Evolutionary conservation across 2,329 filamentous ascomycete species (phyloP).

Genomic region (Sphaerostilbella broomeana): DNA sequence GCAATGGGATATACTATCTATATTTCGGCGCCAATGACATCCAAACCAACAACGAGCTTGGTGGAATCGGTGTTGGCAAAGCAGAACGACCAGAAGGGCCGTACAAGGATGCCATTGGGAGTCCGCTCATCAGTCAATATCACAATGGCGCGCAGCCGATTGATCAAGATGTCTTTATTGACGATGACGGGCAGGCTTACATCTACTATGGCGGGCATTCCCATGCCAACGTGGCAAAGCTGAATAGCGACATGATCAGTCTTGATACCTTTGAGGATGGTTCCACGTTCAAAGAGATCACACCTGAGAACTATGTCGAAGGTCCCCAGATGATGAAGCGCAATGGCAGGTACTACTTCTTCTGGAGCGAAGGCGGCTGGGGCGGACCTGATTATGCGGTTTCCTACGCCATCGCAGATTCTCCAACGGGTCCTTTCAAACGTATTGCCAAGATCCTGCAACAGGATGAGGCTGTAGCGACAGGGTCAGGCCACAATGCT

Average conservation of each 20-base stretch:
- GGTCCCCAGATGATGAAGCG: constrained; percentile 39
- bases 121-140: constrained; percentile 30
- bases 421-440: constrained; percentile 35
- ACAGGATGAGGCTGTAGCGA: constrained; percentile 35
- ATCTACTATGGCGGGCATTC: constrained; percentile 35
- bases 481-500: constrained; percentile 38
- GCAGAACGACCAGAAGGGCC: constrained; percentile 30
- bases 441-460: constrained; percentile 34
- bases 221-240: constrained; percentile 34
- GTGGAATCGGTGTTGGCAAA: constrained; percentile 32
- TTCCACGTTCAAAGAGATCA: constrained; percentile 36
- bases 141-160: constrained; percentile 41
- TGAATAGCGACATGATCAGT: constrained; percentile 36
- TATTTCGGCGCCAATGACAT: constrained; percentile 47
- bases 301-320: constrained; percentile 33
- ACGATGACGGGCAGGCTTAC: constrained; percentile 37
- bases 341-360: constrained; percentile 39
- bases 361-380: constrained; percentile 44
- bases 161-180: constrained; percentile 35
- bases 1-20: constrained; percentile 41
- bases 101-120: constrained; percentile 28
- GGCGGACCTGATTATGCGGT: constrained; percentile 40
- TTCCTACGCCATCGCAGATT: constrained; percentile 37
- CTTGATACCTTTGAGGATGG: constrained; percentile 36
- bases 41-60: constrained; percentile 30